Percentiles rank a stretch among this genome's conserved stretches.
Evolutionary conservation across 179 eudicot genomes (phyloP).

Genomic region (Silene coronaria): DNA sequence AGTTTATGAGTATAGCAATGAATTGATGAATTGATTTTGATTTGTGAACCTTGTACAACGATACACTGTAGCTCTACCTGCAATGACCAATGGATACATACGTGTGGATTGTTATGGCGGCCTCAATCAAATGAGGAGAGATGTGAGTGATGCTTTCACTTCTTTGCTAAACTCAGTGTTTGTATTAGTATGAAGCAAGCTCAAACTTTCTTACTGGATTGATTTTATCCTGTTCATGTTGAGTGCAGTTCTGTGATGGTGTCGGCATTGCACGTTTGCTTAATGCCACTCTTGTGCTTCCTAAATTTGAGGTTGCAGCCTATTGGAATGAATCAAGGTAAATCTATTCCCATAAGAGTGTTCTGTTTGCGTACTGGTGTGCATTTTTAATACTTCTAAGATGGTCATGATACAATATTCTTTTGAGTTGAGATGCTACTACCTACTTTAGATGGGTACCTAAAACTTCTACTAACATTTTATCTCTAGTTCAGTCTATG

Average conservation of each 20-base stretch:
- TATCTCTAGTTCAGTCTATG: neutral
- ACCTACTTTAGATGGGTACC: neutral
- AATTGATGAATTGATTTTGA: slow-evolving; percentile 61
- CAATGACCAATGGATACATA: slow-evolving; percentile 69
- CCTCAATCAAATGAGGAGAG: slow-evolving; percentile 96
- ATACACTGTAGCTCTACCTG: slow-evolving; percentile 94
- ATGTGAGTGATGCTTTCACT: slow-evolving; percentile 53
- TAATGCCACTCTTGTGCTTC: slow-evolving; percentile 92
- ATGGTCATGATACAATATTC: no score
- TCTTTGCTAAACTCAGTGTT: slow-evolving; percentile 1
- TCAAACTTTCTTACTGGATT: neutral
- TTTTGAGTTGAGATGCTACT: no score
- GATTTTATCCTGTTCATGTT: slow-evolving; percentile 9
- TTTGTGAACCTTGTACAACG: slow-evolving; percentile 80
- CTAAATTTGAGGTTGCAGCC: slow-evolving; percentile 98
- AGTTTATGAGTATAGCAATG: slow-evolving; percentile 34
- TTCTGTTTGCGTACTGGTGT: neutral
- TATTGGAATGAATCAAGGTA: slow-evolving; percentile 99
- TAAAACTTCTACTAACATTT: neutral
- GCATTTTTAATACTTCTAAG: neutral
- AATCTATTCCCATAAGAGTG: neutral
- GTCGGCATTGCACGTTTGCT: slow-evolving; percentile 92
- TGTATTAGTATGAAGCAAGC: neutral
- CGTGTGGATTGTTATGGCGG: slow-evolving; percentile 99
- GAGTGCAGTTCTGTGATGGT: slow-evolving; percentile 87